Evolutionary conservation across 2,329 filamentous ascomycete species (phyloP), one percentile per base, ranked within the genome.

Genomic region (Penicillium occitanis): DNA sequence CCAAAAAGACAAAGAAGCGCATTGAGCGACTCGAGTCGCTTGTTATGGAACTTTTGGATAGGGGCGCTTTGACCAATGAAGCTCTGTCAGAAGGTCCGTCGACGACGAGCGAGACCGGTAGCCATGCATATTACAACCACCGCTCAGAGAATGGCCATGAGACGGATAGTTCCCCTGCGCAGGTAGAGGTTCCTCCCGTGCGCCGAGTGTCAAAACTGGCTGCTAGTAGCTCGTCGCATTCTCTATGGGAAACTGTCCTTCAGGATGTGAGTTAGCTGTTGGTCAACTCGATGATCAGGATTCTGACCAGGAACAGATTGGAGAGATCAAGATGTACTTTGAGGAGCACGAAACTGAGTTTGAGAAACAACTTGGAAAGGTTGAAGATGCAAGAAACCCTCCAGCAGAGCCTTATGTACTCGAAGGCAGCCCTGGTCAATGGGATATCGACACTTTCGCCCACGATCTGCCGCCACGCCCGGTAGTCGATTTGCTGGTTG

Each of bases 1-100:
- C 65, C 3, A 67, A 64, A 22, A 64, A 62, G 57, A 67, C 65
- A 17, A 67, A 67, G 46, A 67, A 64, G 61, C 65, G 65, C 33
- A 48, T 67, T 28, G 65, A 67, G 48, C 57, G 65, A 35, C 65
- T 67, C 40, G 65, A 67, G 25, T 64, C 55, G 35, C 57, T 67
- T 25, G 65, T 67, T 22, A 67, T 67, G 65, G 61, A 64, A 25
- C 62, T 67, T 40, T 28, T 67, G 48, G 61, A 67, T 25, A 30
- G 57, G 3, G 58, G 61, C 17, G 30, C 50, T 25, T 33, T n/a
- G 5, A 25, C n/a, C 10, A 25, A 58, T 35, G 61, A 64, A 57
- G 28, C 46, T 28, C 53, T 42, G 13, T 64, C 62, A 4, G 62
- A 64, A 13, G 65, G 62, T 28, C 60, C 60, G 17, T 48, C 42